Conservation (phyloP, 2,329 filamentous ascomycete species). For the Hypoxylon sp. region DNA sequence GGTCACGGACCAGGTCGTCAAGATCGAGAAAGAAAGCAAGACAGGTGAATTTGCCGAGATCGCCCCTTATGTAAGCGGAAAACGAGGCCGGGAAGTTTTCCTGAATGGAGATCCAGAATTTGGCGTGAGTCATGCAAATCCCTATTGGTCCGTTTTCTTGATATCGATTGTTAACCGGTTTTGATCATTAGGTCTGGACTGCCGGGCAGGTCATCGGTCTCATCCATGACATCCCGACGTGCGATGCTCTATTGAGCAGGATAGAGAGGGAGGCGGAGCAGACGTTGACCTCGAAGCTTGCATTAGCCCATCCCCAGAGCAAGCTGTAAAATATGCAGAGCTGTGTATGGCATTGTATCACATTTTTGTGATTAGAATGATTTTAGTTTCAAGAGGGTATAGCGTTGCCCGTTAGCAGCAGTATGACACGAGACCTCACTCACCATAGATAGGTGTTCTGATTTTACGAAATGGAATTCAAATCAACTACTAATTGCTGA, state of each 20-base stretch:
- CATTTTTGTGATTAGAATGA: constrained; percentile 2
- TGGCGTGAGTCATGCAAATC: constrained; percentile 71
- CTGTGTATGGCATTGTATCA: constrained; percentile 9
- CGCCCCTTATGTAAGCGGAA: constrained; percentile 85
- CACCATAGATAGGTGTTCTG: constrained; percentile 2
- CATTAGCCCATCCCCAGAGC: constrained; percentile 63
- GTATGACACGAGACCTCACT: constrained; percentile 4
- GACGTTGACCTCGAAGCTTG: constrained; percentile 66
- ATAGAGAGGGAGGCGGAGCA: constrained; percentile 81
- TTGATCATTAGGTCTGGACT: constrained; percentile 81
- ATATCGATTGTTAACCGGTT: constrained; percentile 17
- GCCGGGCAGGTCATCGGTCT: constrained; percentile 93
- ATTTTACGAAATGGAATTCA: too few species aligned
- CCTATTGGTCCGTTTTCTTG: constrained; percentile 2
- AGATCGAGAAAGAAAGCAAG: constrained; percentile 82
- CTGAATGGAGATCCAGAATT: constrained; percentile 89
- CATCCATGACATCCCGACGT: constrained; percentile 84
- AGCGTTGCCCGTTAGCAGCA: constrained; percentile 1
- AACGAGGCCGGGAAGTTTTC: constrained; percentile 91
- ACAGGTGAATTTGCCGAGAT: constrained; percentile 91
- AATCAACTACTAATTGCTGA: background rate
- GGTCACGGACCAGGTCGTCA: constrained; percentile 79
- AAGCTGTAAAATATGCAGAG: constrained; percentile 66
- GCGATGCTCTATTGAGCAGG: constrained; percentile 71
- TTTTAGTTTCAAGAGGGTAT: constrained; percentile 1